Percentiles rank a stretch among this genome's conserved stretches.
phyloP scores from a whole-genome alignment of 208 protist species.

The Leishmania guyanensis region DNA sequence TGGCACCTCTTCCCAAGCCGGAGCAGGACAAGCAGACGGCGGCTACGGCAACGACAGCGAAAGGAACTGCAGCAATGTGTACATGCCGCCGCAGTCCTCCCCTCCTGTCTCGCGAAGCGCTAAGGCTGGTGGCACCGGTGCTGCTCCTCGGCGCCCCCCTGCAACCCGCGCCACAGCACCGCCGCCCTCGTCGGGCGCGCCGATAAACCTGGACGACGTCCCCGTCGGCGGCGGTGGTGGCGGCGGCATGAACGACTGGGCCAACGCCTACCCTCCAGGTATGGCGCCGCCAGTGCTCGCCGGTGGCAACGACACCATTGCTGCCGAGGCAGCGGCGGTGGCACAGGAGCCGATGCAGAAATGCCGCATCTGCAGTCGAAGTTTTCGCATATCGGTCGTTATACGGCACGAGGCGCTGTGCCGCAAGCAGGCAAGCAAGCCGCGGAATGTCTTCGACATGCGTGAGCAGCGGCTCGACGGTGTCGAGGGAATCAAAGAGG shows the following conservation, averaged over 20 bases:
- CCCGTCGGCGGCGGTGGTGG: constrained; percentile 40
- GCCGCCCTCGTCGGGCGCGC: neutral
- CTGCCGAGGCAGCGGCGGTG: constrained; percentile 38
- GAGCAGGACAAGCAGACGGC: neutral
- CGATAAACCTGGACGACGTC: constrained; percentile 51
- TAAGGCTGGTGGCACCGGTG: neutral
- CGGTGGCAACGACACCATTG: constrained; percentile 36
- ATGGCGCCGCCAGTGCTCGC: constrained; percentile 18
- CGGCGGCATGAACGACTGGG: constrained; percentile 37
- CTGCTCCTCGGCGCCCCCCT: constrained; percentile 6
- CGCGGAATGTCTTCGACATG: constrained; percentile 73
- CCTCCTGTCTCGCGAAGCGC: neutral
- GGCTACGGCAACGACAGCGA: constrained; percentile 6
- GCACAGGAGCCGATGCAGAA: constrained; percentile 53
- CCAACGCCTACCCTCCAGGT: constrained; percentile 48
- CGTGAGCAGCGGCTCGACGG: constrained; percentile 67
- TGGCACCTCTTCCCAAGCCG: neutral
- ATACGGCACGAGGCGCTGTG: constrained; percentile 68
- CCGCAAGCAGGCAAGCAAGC: constrained; percentile 55
- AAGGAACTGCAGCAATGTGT: constrained; percentile 10
- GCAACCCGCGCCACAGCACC: constrained; percentile 5
- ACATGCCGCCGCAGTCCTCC: constrained; percentile 6
- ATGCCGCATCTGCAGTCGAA: constrained; percentile 69
- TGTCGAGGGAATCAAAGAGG: constrained; percentile 74
- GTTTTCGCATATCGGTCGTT: constrained; percentile 73